Conservation (phyloP, 805 yeast species). For the Jamesozyma jinghongensis region DNA sequence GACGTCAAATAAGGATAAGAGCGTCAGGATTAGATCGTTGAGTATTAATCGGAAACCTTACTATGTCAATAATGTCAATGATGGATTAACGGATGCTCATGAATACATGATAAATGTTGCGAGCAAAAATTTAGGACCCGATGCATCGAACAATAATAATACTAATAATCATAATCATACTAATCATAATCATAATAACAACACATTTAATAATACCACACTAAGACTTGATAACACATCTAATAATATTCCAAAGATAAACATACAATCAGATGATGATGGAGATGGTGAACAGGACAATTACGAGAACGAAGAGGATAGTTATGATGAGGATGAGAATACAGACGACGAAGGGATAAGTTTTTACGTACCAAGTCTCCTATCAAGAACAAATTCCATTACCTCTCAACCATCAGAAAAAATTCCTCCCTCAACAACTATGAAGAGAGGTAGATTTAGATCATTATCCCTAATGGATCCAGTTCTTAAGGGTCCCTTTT, state of each 20-base stretch:
- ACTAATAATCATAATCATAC: no score
- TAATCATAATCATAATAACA: no score
- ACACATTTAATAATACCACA: no score
- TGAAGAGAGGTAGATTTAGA: conserved; percentile 22
- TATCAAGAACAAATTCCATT: conserved; percentile 24
- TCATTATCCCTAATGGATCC: conserved; percentile 30
- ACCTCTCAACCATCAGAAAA: conserved; percentile 5
- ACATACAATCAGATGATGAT: not conserved
- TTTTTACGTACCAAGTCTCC: conserved; percentile 30
- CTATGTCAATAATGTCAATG: no score
- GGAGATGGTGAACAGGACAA: conserved; percentile 1
- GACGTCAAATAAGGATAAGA: conserved; percentile 29
- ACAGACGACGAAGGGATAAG: conserved; percentile 32
- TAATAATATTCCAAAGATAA: not conserved
- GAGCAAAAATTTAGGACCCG: no score
- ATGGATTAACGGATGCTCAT: no score
- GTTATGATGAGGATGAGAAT: conserved; percentile 28
- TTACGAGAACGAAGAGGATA: conserved; percentile 14
- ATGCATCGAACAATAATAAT: no score
- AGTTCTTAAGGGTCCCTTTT: conserved; percentile 18
- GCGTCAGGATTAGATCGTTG: conserved; percentile 25
- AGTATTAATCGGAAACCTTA: conserved; percentile 16
- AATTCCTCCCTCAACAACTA: not conserved
- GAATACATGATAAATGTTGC: no score
- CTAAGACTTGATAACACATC: no score